Evolutionary conservation across 768 basidiomycete genomes (phyloP), one percentile per base, ranked within the genome.

Genomic region (Leucocoprinus sp.): DNA sequence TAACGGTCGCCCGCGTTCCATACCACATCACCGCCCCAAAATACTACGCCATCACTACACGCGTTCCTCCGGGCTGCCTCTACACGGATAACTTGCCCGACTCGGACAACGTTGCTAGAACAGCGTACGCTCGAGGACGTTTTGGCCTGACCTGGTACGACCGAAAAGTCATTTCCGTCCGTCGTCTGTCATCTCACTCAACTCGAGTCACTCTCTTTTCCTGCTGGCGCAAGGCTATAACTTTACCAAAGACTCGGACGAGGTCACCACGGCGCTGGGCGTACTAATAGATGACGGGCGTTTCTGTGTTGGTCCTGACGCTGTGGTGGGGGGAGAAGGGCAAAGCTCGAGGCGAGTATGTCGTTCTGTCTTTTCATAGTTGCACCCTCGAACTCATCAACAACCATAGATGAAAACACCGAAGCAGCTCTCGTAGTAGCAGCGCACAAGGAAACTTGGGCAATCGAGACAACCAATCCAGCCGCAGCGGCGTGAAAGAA

Each of bases 261-360:
- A 67, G 47, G 54, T 63, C 15, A 55, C 62, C 9, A 55, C 55
- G 58, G 56, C 45, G 49, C 31, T 51, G 50, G 67, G 59, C 54
- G 60, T 75, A 40, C 51, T 64, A 40, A 59, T 67, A 14, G 48
- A 66, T 41, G 64, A 66, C 60, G 47, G 64, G 59, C 62, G 54
- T 43, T 72, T 74, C 63, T 70, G 66, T 50, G 52, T 73, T 44
- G 70, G 71, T 56, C 69, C 67, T 56, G 75, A 75, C 60, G 51
- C n/a, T 75, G 58, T 78, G 74, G 74, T 71, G n/a, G 59, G 53
- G 71, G 74, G 1, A 67, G 69, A 58, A 70, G 74, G 47, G 60
- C 69, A 49, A 57, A 69, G 63, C 72, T 75, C 49, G 65, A 72
- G n/a, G n/a, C n/a, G n/a, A 49, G 60, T 75, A 42, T 53, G 70